A percentile compares a stretch with the other conserved stretches of the same genome.
Evolutionary conservation across 495 filamentous ascomycete species (phyloP).

Genomic region (Clohesyomyces aquaticus): DNA sequence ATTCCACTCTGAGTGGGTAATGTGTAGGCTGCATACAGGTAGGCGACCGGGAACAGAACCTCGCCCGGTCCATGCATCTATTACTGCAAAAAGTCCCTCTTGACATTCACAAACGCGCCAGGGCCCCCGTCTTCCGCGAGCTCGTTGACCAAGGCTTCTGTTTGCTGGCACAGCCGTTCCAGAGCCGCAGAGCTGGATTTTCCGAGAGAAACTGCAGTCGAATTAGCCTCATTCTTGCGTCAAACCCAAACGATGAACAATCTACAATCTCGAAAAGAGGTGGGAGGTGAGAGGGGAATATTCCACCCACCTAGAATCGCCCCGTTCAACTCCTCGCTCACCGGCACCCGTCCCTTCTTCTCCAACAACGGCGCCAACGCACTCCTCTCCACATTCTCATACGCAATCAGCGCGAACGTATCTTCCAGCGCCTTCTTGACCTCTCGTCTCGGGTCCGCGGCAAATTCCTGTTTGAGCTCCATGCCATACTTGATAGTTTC

Average conservation of each 20-base stretch:
- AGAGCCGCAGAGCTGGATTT: constrained; percentile 86
- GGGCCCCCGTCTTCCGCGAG: constrained; percentile 80
- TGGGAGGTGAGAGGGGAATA: background rate
- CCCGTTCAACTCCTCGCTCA: constrained; percentile 93
- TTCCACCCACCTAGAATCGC: constrained; percentile 78
- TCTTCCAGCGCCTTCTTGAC: constrained; percentile 76
- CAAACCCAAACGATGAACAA: too few species aligned
- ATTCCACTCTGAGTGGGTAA: too few species aligned
- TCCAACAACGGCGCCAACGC: constrained; percentile 81
- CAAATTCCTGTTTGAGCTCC: constrained; percentile 75
- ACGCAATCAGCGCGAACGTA: constrained; percentile 87
- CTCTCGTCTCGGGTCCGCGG: constrained; percentile 66
- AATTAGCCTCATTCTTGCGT: too few species aligned
- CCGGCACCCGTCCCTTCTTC: constrained; percentile 69
- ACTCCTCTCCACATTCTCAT: constrained; percentile 74
- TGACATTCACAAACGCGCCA: constrained; percentile 84
- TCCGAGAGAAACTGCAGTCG: constrained; percentile 84
- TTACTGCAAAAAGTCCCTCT: constrained; percentile 38
- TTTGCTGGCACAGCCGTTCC: constrained; percentile 86
- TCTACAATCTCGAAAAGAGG: too few species aligned
- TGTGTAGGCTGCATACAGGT: too few species aligned
- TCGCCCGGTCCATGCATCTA: too few species aligned
- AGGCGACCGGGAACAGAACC: too few species aligned
- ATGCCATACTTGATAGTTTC: constrained; percentile 82
- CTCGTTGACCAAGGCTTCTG: constrained; percentile 79